Evolutionary conservation across 108 stramenopile genomes (phyloP).

Genomic region (Craspedostauros australis): DNA sequence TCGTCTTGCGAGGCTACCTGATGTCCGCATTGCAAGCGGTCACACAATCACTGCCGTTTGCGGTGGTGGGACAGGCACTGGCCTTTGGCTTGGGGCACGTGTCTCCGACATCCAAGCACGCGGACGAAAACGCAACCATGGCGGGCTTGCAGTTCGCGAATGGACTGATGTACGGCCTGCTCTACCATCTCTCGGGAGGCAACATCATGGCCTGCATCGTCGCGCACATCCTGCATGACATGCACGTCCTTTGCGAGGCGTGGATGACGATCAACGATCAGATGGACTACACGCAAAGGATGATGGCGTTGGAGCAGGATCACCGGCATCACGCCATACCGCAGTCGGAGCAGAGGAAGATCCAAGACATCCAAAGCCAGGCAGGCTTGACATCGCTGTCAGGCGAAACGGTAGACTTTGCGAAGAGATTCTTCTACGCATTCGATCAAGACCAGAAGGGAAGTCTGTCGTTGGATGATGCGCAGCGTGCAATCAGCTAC

Average conservation of each 20-base stretch:
- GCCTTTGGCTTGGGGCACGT: constrained; percentile 43
- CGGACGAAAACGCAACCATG: constrained; percentile 35
- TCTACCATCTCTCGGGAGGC: constrained; percentile 33
- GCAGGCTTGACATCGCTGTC: constrained; percentile 19
- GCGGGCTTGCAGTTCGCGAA: constrained; percentile 23
- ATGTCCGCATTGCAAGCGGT: constrained; percentile 18
- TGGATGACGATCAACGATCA: constrained; percentile 45
- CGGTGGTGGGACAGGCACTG: constrained; percentile 33
- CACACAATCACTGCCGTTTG: constrained; percentile 21
- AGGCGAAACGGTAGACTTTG: constrained; percentile 25
- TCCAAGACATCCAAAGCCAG: constrained; percentile 13
- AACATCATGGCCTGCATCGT: constrained; percentile 43
- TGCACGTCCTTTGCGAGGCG: constrained; percentile 32
- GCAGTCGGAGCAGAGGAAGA: constrained; percentile 1
- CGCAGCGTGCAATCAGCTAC: constrained; percentile 38
- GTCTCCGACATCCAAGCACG: constrained; percentile 14
- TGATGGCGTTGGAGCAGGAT: constrained; percentile 4
- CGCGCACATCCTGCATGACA: constrained; percentile 35
- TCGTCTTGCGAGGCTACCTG: constrained; percentile 41
- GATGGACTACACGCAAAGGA: constrained; percentile 50
- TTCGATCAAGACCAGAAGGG: constrained; percentile 45
- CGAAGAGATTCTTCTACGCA: constrained; percentile 42
- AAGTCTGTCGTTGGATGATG: constrained; percentile 26
- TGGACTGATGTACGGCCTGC: constrained; percentile 37
- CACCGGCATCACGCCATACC: not conserved